Evolutionary conservation across 1,284 basidiomycete species (phyloP).

Genomic region (Trametes sp.): DNA sequence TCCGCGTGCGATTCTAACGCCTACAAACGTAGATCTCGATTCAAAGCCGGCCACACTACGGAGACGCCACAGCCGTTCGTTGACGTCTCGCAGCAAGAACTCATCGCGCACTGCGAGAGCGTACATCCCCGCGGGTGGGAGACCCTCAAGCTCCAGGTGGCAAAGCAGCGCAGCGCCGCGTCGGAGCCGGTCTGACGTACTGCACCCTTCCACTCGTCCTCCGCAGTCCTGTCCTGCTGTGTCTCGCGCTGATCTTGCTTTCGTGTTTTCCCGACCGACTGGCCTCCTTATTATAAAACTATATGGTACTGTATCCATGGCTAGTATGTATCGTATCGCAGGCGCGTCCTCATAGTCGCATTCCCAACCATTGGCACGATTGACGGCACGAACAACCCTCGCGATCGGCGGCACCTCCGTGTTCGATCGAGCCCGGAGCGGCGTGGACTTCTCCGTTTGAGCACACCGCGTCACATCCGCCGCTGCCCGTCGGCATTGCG

Average conservation of each 20-base stretch:
- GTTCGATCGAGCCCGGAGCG: neutral
- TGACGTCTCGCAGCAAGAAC: slow-evolving; percentile 39
- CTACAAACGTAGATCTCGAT: slow-evolving; percentile 40
- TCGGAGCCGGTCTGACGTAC: neutral
- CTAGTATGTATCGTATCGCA: slow-evolving; percentile 8
- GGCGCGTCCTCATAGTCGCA: neutral
- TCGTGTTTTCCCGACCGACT: neutral
- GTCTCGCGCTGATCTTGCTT: neutral
- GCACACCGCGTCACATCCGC: neutral
- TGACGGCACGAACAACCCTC: neutral
- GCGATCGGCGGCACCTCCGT: neutral
- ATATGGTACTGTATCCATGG: neutral
- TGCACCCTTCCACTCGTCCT: too few relatives aligned
- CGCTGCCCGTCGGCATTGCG: neutral
- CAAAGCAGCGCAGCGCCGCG: slow-evolving; percentile 20
- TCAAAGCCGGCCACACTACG: slow-evolving; percentile 36
- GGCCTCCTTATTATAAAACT: neutral
- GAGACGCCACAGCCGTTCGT: slow-evolving; percentile 44
- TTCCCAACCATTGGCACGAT: neutral
- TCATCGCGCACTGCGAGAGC: slow-evolving; percentile 38
- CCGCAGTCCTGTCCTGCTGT: neutral
- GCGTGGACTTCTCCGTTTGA: neutral
- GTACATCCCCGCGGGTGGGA: slow-evolving; percentile 37
- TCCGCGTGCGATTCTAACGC: neutral
- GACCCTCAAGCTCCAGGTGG: slow-evolving; percentile 31